Evolutionary conservation across 2,329 filamentous ascomycete species (phyloP), one percentile per base, ranked within the genome.

Genomic region (Xylariomycetidae sp.): DNA sequence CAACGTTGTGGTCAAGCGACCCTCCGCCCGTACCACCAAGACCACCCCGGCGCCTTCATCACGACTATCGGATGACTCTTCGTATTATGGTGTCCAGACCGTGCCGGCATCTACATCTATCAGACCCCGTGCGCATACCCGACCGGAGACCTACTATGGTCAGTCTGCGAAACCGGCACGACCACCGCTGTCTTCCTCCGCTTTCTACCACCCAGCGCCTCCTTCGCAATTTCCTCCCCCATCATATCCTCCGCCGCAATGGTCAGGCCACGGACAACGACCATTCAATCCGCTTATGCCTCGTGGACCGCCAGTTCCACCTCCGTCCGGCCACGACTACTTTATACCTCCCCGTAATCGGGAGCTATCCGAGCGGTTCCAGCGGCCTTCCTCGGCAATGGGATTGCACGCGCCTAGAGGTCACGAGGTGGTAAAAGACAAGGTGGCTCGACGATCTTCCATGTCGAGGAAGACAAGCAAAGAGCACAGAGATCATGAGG

Each of bases 401-500:
- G 66, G 60, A 10, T 66, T 56, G 35, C 59, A 53, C 44, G 32
- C 51, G 44, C 53, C 57, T 3, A 59, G 65, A 9, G 63, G 66
- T 4, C 68, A 64, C 30, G 64, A 68, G 3, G 60, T 40, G 9
- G 58, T 66, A 4, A 52, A 60, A 17, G 50, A 58, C 3, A 51
- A 57, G 10, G 53, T 67, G 2, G 30, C 54, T 5, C 61, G 69
- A 16, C 65, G 67, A 15, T 43, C 62, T n/a, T 73, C 71, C 1
- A 49, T 59, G 20, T 56, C 56, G 10, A 64, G 56, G 48, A 59
- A 51, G 31, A 20, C 27, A 22, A 44, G 49, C 42, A 67, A 62
- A 34, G 50, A 58, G 6, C 61, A 67, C 1, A 65, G 72, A 2
- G 49, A 57, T 4, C 62, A 69, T 0, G 66, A 73, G 2, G 69